phyloP scores from a whole-genome alignment of 2,329 filamentous ascomycete genomes.

The Venturia asperata region DNA sequence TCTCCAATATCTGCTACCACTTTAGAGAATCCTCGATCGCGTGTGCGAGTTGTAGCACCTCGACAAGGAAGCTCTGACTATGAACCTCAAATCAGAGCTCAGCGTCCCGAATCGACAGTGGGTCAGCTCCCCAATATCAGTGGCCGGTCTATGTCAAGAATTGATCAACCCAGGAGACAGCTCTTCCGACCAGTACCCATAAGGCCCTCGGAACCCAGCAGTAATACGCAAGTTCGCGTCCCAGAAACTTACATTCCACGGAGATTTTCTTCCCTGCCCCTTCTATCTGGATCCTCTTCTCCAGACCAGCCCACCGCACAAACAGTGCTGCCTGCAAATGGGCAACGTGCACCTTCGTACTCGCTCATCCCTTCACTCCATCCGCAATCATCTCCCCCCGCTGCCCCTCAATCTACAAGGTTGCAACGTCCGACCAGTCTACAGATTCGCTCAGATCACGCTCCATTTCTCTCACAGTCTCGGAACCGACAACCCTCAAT shows the following conservation, averaged over 20 bases:
- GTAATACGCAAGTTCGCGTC: neutral
- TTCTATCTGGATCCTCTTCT: neutral
- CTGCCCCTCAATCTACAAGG: conserved; percentile 20
- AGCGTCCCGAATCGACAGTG: conserved; percentile 16
- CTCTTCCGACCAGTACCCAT: conserved; percentile 18
- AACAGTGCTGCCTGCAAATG: neutral
- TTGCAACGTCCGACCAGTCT: conserved; percentile 39
- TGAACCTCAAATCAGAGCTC: conserved; percentile 11
- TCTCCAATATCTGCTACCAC: neutral
- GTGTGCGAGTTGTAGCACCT: neutral
- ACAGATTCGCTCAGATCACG: conserved; percentile 37
- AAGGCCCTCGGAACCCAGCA: conserved; percentile 15
- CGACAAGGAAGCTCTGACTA: neutral
- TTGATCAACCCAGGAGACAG: conserved; percentile 4
- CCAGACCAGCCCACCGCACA: neutral
- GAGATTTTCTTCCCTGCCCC: conserved; percentile 16
- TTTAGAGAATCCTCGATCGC: conserved; percentile 4
- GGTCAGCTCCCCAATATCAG: conserved; percentile 14
- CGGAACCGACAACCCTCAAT: neutral
- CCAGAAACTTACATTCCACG: neutral
- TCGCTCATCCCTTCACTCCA: conserved; percentile 13
- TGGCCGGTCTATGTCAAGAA: conserved; percentile 2
- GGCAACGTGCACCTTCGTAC: conserved; percentile 21
- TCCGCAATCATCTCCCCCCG: conserved; percentile 18
- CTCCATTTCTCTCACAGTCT: conserved; percentile 36